Evolutionary conservation across 768 basidiomycete species (phyloP).

Genomic region (Xanthoconium stramineum): DNA sequence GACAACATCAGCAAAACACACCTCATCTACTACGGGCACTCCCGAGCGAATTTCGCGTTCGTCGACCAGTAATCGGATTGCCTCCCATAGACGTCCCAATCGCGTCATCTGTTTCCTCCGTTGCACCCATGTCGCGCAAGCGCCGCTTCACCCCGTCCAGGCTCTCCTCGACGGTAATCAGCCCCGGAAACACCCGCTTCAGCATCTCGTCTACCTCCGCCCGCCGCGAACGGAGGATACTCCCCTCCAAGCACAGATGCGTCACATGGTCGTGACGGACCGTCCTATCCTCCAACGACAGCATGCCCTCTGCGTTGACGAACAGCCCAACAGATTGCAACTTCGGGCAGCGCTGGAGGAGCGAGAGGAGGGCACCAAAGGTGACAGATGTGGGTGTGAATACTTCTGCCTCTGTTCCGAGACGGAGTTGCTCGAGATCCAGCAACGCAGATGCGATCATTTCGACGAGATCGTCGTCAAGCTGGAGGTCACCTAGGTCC

Average conservation of each 20-base stretch:
- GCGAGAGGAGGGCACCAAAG: slow-evolving; percentile 19
- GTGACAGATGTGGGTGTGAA: slow-evolving; percentile 2
- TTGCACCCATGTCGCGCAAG: slow-evolving; percentile 10
- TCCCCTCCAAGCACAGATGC: slow-evolving; percentile 18
- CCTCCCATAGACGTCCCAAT: not conserved
- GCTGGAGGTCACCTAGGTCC: slow-evolving; percentile 13
- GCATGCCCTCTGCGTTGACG: slow-evolving; percentile 16
- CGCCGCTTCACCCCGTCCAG: slow-evolving; percentile 10
- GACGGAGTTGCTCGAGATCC: slow-evolving; percentile 16
- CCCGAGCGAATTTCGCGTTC: slow-evolving; percentile 15
- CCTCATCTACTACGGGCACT: not conserved
- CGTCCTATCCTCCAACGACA: slow-evolving; percentile 8
- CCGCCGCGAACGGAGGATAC: slow-evolving; percentile 10
- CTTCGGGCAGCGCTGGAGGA: slow-evolving; percentile 20
- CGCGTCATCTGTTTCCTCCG: not conserved
- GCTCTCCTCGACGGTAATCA: slow-evolving; percentile 24
- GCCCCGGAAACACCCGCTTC: slow-evolving; percentile 19
- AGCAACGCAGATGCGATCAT: slow-evolving; percentile 14
- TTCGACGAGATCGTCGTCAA: slow-evolving; percentile 18
- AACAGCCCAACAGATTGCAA: slow-evolving; percentile 7
- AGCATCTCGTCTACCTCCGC: slow-evolving; percentile 20
- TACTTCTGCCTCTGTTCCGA: not conserved
- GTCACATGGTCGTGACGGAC: slow-evolving; percentile 12
- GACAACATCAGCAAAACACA: not conserved
- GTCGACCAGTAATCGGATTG: slow-evolving; percentile 5